These are phyloP conservation scores for Malassezia furfur DNA, from an alignment of 1,284 basidiomycete species.

Conservation along the genomic window DNA sequence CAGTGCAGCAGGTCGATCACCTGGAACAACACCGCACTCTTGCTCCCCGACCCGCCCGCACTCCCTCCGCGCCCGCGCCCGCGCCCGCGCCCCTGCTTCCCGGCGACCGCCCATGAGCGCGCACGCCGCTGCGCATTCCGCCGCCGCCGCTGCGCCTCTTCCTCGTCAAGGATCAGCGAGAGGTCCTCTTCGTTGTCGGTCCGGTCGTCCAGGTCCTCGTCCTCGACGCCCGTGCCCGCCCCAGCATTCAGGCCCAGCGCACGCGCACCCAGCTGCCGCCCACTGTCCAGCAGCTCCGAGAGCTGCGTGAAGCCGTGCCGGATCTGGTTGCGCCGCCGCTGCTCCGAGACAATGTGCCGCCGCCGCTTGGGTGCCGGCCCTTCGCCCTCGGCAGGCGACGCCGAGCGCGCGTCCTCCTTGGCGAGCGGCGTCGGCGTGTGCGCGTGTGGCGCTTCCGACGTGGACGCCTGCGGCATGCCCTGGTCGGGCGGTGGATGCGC, in stretches of 20 bases:
- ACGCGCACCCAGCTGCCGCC: constrained; percentile 39
- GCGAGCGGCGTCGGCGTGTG: no score
- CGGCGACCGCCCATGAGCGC: constrained; percentile 4
- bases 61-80: constrained; percentile 41
- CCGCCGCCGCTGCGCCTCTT: constrained; percentile 14
- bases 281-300: constrained; percentile 42
- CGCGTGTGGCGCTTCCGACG: no score
- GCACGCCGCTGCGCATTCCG: constrained; percentile 16
- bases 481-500: neutral
- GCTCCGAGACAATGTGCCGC: constrained; percentile 26
- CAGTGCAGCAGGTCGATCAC: constrained; percentile 44
- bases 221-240: constrained; percentile 44
- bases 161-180: constrained; percentile 14
- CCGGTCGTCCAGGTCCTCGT: constrained; percentile 43
- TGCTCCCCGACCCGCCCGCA: constrained; percentile 42
- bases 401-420: neutral
- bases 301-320: constrained; percentile 44
- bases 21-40: constrained; percentile 45
- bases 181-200: constrained; percentile 35
- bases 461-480: no score
- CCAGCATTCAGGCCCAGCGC: constrained; percentile 41
- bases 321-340: constrained; percentile 43
- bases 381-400: neutral
- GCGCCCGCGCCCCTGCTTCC: constrained; percentile 5
- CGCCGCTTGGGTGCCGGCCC: constrained; percentile 4